These are phyloP conservation scores for Naganishia kalamii DNA, from an alignment of 768 basidiomycete genomes.

Conservation along the genomic window DNA sequence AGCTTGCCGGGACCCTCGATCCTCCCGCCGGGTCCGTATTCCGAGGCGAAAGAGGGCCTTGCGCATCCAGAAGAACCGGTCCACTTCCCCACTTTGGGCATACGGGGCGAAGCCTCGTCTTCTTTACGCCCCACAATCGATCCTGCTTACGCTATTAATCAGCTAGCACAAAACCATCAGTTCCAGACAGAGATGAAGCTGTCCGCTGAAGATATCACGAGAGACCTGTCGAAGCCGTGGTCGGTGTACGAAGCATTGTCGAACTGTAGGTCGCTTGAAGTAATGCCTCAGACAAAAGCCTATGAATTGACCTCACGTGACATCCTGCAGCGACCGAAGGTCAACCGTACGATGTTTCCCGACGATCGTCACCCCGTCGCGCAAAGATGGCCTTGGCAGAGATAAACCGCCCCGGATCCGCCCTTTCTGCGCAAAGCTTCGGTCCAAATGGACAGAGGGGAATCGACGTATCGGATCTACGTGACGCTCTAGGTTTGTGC, in stretches of 20 bases:
- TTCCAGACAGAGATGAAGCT: constrained; percentile 57
- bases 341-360: constrained; percentile 2
- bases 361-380: constrained; percentile 4
- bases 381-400: constrained; percentile 1
- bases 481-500: constrained; percentile 61
- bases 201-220: constrained; percentile 40
- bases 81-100: constrained; percentile 35
- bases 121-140: constrained; percentile 51
- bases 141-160: constrained; percentile 54
- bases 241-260: constrained; percentile 65
- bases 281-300: constrained; percentile 59
- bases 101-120: background rate
- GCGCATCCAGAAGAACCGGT: background rate
- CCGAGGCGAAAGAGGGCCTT: constrained; percentile 8
- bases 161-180: constrained; percentile 54
- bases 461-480: constrained; percentile 78
- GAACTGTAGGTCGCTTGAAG: constrained; percentile 65
- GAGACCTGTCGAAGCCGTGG: constrained; percentile 53
- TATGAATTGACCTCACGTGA: background rate
- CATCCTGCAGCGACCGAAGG: background rate
- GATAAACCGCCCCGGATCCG: background rate
- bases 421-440: constrained; percentile 9
- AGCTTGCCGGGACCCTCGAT: constrained; percentile 10
- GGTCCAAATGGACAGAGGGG: constrained; percentile 49
- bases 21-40: background rate